Base-by-base conservation (phyloP, 805 yeast genomes). In the Candida awuae region DNA sequence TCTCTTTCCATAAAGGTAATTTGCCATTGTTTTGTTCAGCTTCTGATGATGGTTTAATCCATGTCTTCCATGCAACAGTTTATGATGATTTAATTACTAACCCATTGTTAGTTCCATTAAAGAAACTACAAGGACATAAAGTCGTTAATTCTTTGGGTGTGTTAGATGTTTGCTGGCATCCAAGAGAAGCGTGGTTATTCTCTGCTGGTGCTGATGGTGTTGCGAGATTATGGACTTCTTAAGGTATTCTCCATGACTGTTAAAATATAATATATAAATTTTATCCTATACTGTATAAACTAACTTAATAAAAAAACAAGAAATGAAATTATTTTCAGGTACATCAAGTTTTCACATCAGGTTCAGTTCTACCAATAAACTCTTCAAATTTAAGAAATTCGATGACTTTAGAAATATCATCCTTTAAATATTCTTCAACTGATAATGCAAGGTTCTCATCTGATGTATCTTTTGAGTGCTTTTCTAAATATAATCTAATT, bases 201-300 rank as follows among this genome's bases (percentile, higher is more conserved):
- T 80, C 92, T 57, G 85, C 95, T 9, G 98, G 97, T 53, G 97
- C 97, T 17, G 98, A 92, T 63, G 86, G 94, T 44, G 77, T 86
- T 30, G 97, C 97, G 6, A 78, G 95, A 55, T 66, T 92, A 54
- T 92, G 98, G 98, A 92, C 98, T 20, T 84, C 95, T 14, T 83
- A 63, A 35, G n/a, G n/a, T n/a, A n/a, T n/a, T n/a, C n/a, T n/a
- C n/a, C n/a, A n/a, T n/a, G n/a, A n/a, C n/a, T n/a, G n/a, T n/a
- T n/a, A n/a, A n/a, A n/a, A n/a, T n/a, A n/a, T n/a, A n/a, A n/a
- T n/a, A n/a, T n/a, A n/a, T n/a, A n/a, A n/a, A n/a, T 16, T 27
- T 8, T 32, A 29, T 23, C 7, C 13, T 35, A 27, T 15, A n/a
- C 4, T 26, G 16, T 25, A 13, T 12, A 23, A 27, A 26, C 8